Evolutionary conservation across 2,329 filamentous ascomycete species (phyloP).

Genomic region (Monosporascus sp.): DNA sequence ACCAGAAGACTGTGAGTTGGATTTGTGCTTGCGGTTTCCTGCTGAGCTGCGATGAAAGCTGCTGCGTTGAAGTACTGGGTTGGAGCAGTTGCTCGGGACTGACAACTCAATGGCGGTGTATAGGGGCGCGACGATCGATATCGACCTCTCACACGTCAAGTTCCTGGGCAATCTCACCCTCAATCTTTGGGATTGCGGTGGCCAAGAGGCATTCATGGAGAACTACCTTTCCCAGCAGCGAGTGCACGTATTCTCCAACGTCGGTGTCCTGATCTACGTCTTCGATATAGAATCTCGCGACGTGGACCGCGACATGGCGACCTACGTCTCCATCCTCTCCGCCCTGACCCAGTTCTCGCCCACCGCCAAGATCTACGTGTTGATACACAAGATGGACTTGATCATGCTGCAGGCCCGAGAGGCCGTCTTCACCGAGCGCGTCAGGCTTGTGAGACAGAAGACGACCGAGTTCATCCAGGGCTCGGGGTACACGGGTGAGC

Average conservation of each 20-base stretch:
- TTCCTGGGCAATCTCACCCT: conserved; percentile 97
- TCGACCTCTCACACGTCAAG: conserved; percentile 97
- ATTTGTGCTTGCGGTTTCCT: not conserved
- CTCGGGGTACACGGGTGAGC: conserved; percentile 33
- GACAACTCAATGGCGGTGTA: not conserved
- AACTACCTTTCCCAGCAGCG: conserved; percentile 96
- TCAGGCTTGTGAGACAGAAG: conserved; percentile 69
- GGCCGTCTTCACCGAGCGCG: conserved; percentile 77
- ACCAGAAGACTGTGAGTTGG: conserved; percentile 69
- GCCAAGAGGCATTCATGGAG: conserved; percentile 97
- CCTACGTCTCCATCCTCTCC: conserved; percentile 84
- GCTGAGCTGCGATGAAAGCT: too few species aligned
- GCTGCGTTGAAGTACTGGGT: not conserved
- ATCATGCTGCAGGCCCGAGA: conserved; percentile 76
- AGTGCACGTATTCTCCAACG: conserved; percentile 92
- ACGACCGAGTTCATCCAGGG: conserved; percentile 51
- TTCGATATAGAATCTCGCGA: conserved; percentile 98
- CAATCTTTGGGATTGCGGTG: conserved; percentile 98
- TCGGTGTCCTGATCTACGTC: conserved; percentile 96
- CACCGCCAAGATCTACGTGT: conserved; percentile 79
- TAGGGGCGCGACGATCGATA: conserved; percentile 90
- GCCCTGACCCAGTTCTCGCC: conserved; percentile 82
- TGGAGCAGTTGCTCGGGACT: too few species aligned
- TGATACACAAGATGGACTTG: conserved; percentile 99
- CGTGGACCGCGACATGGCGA: conserved; percentile 86